These are phyloP conservation scores for Coemansia sp. DNA, from an alignment of 192 early-diverging fungal species.

Conservation along the genomic window DNA sequence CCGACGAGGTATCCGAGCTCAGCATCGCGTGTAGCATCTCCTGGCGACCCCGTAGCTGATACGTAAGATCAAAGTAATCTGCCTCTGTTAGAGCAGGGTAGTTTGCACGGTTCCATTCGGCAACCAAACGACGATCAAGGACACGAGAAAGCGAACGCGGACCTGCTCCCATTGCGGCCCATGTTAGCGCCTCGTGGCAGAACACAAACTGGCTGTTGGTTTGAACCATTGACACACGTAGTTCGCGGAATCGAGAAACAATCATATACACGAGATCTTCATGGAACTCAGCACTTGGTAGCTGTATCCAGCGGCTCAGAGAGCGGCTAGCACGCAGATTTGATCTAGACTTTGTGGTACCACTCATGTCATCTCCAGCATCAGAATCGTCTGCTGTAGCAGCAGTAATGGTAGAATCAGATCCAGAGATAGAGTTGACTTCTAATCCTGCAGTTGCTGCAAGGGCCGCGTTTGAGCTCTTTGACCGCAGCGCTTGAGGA, in stretches of 20 bases:
- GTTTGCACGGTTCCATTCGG: constrained; percentile 50
- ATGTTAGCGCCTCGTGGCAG: constrained; percentile 76
- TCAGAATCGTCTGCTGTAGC: too few relatives aligned
- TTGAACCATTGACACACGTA: constrained; percentile 83
- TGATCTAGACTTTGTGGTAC: background rate
- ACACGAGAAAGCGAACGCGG: constrained; percentile 40
- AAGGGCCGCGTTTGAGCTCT: constrained; percentile 15
- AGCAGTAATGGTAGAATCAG: too few relatives aligned
- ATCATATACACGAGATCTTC: constrained; percentile 63
- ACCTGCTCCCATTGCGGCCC: constrained; percentile 44
- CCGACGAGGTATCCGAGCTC: constrained; percentile 21
- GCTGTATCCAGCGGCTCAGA: constrained; percentile 26
- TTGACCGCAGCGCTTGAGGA: constrained; percentile 38
- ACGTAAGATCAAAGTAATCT: constrained; percentile 33
- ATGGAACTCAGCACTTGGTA: constrained; percentile 30
- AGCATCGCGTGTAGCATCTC: constrained; percentile 48
- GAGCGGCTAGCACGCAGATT: constrained; percentile 19
- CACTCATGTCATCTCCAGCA: constrained; percentile 1
- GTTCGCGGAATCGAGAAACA: constrained; percentile 66
- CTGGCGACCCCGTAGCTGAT: constrained; percentile 43
- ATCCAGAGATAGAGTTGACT: background rate
- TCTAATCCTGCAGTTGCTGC: background rate
- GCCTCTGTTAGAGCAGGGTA: constrained; percentile 17
- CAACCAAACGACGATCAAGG: constrained; percentile 45
- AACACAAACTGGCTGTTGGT: constrained; percentile 77